phyloP scores from a whole-genome alignment of 2,329 filamentous ascomycete species.

The Beauveria sp. region DNA sequence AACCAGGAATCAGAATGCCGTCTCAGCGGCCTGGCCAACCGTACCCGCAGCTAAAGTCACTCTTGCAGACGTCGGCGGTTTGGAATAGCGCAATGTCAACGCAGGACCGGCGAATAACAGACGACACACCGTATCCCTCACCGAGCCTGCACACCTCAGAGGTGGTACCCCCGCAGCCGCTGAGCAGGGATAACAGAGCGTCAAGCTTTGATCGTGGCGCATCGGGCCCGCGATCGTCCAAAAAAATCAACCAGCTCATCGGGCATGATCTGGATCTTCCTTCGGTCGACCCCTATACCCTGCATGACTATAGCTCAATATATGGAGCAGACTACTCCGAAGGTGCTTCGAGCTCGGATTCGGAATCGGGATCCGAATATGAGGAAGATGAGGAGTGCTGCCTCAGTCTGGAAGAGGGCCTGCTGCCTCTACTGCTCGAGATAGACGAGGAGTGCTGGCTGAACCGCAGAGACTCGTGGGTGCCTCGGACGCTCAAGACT shows the following conservation, averaged over 20 bases:
- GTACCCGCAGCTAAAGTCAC: neutral
- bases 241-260: conserved; percentile 35
- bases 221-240: conserved; percentile 22
- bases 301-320: neutral
- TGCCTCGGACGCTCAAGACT: neutral
- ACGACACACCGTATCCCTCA: neutral
- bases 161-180: neutral
- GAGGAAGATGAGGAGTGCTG: neutral
- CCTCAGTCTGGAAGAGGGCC: neutral
- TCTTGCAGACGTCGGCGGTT: neutral
- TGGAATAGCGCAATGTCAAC: too few relatives aligned
- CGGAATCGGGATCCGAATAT: neutral
- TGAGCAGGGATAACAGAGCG: neutral
- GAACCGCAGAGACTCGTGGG: conserved; percentile 2
- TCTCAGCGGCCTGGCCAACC: neutral
- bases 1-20: neutral
- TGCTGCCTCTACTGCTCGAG: conserved; percentile 1
- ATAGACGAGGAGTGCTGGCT: neutral
- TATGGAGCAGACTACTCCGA: neutral
- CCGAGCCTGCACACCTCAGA: neutral
- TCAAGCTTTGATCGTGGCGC: conserved; percentile 11
- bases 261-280: conserved; percentile 29
- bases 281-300: neutral
- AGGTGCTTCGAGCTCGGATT: neutral
- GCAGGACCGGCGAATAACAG: neutral